These are phyloP conservation scores for Fusarium sp. DNA, from an alignment of 2,329 filamentous ascomycete genomes.

Conservation along the genomic window DNA sequence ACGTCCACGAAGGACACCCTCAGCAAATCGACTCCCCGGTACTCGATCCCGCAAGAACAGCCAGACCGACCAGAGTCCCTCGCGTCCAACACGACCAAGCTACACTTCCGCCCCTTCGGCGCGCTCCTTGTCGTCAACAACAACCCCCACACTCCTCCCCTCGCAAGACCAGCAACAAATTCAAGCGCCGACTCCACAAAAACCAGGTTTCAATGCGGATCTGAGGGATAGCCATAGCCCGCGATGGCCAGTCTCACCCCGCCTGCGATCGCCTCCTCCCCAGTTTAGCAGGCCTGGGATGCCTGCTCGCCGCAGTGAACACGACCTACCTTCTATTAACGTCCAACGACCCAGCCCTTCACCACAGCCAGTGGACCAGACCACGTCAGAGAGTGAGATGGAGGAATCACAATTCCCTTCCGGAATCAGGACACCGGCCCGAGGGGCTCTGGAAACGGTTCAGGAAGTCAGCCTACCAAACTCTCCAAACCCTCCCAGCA, in stretches of 20 bases:
- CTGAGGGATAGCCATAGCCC: constrained; percentile 69
- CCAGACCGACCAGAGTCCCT: constrained; percentile 71
- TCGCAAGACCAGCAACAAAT: constrained; percentile 69
- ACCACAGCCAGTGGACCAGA: constrained; percentile 55
- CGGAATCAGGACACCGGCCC: constrained; percentile 69
- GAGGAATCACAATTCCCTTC: constrained; percentile 62
- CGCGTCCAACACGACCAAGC: constrained; percentile 62
- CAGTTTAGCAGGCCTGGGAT: constrained; percentile 58
- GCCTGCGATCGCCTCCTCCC: constrained; percentile 82
- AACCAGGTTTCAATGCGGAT: constrained; percentile 64
- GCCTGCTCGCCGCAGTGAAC: constrained; percentile 60
- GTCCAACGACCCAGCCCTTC: constrained; percentile 63
- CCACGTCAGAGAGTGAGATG: constrained; percentile 62
- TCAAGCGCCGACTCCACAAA: constrained; percentile 73
- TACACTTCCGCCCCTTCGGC: constrained; percentile 71
- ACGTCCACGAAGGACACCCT: constrained; percentile 51
- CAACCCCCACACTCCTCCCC: constrained; percentile 74
- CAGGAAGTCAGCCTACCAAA: constrained; percentile 87
- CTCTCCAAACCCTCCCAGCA: constrained; percentile 67
- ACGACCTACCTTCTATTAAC: constrained; percentile 64
- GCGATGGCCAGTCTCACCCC: constrained; percentile 82
- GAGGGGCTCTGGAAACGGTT: constrained; percentile 84
- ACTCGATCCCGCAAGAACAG: constrained; percentile 75
- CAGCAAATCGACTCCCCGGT: constrained; percentile 50
- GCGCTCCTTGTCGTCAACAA: constrained; percentile 75